Base-by-base conservation (phyloP, 2,329 filamentous ascomycete species). In the Fusarium acutatum region DNA sequence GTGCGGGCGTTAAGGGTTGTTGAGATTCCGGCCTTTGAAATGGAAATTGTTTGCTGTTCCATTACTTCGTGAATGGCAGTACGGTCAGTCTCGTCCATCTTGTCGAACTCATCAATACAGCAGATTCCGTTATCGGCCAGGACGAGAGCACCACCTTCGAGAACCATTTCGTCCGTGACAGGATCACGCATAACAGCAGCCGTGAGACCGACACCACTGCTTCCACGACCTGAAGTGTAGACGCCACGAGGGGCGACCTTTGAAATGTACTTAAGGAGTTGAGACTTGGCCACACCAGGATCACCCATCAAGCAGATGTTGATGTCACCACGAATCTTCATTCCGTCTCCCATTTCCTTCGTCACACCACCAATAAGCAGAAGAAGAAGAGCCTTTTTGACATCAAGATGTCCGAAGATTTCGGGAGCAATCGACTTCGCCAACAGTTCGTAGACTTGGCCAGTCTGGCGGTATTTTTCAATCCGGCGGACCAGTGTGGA, bases 301-400 rank as follows among this genome's bases (percentile, higher is more conserved):
- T 99, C 96, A 88, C 96, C 96, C 96, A 99, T 99, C 79, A 99
- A 86, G 82, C 96, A 98, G 72, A 99, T 92, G 84, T 99, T 99
- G 86, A 99, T 97, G 80, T 99, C 96, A 78, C 96, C 96, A 88
- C 96, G 94, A 81, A 99, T 99, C 79, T 95, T 93, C 96, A 99
- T 98, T 69, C 96, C 96, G 79, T 99, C 96, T 59, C 95, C 95
- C 89, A 98, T 97, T 79, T 96, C 92, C 83, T 99, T 99, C 8
- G 92, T 96, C 3, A 98, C 96, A 85, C 96, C 96, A 70, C 96
- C 96, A 74, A 99, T 97, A 38, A 99, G 90, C 35, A 98, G 91
- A 10, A 99, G 88, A n/a, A 99, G 89, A 18, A 99, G 89, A 4
- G 96, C 96, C 83, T 99, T 99, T 87, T 99, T 99, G 57, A 99